A percentile compares a stretch with the other conserved stretches of the same genome.
phyloP scores from a whole-genome alignment of 129 eudicot genomes.

The Centrapalus pauciflorus region DNA sequence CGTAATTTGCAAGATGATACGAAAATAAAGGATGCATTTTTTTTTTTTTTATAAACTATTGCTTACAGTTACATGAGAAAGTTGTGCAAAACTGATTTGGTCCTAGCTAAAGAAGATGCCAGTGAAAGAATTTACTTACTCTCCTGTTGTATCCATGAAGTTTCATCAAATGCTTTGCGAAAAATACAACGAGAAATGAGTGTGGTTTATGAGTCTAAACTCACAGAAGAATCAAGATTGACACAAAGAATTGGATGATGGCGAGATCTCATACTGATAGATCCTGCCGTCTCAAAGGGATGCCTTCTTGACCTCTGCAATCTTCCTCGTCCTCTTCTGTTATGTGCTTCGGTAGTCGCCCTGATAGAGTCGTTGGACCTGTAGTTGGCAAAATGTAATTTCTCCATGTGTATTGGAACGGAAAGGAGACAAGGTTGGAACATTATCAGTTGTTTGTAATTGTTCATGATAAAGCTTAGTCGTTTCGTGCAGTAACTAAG shows the following conservation, averaged over 20 bases:
- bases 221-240: neutral
- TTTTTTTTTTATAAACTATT: conserved; percentile 23
- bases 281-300: conserved; percentile 77
- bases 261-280: conserved; percentile 27
- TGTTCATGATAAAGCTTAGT: too few species aligned
- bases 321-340: conserved; percentile 46
- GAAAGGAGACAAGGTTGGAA: neutral
- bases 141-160: conserved; percentile 11
- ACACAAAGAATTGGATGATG: conserved; percentile 23
- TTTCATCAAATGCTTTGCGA: conserved; percentile 4
- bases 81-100: conserved; percentile 15
- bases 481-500: too few species aligned
- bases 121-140: conserved; percentile 12
- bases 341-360: conserved; percentile 41
- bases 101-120: conserved; percentile 16
- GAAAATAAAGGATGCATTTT: conserved; percentile 11
- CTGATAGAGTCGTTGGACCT: conserved; percentile 38
- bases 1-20: neutral
- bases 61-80: conserved; percentile 26
- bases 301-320: conserved; percentile 60
- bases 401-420: neutral
- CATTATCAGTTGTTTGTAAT: too few species aligned
- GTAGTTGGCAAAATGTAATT: conserved; percentile 2
- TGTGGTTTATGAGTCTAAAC: conserved; percentile 6
- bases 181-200: neutral